Evolutionary conservation across 176 grass and related monocot species (phyloP), one percentile per base, ranked within the genome.

Genomic region (Musa itinerans): DNA sequence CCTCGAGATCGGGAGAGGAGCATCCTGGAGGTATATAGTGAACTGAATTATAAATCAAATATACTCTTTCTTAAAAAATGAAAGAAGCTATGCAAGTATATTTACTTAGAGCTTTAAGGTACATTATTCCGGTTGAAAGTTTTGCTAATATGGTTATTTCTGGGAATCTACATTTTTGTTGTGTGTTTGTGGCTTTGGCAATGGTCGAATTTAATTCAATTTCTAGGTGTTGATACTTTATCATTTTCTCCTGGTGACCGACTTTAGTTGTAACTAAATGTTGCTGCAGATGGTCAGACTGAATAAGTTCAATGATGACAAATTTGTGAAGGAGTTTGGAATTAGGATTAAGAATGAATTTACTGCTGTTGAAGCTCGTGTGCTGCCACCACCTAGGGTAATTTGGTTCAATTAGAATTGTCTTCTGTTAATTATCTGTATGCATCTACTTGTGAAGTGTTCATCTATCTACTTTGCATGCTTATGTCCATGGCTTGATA

Each of bases 361-460:
- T 68, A 77, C 84, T 16, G 63, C 83, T 49, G 84, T 97, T 74
- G 81, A 93, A 69, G 93, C 90, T 8, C 81, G 93, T 50, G 58
- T 97, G 29, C 79, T 97, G 11, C 90, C 87, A 27, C 26, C 88
- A 52, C 93, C 93, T 34, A 79, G 7, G 65, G 93, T 93, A 90
- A 23, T 68, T 13, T 66, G 0, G 14, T 61, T 25, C 10, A 43
- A 65, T 23, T 65, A 65, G 16, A 65, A 22, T 11, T 27, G 19
- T 65, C 11, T 27, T 25, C 10, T 65, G 9, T 65, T 26, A 65
- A 3, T 3, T 25, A 11, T 26, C 22, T 65, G 1, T 26, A n/a
- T 26, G 24, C 21, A 26, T 65, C 21, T 27, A 3, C 9, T 2
- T 48, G 19, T 59, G 71, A 43, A 43, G 34, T 43, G 34, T 43